Percentiles rank a stretch among this genome's conserved stretches.
These are phyloP conservation scores for Phytophthora boehmeriae DNA, from an alignment of 352 stramenopile species.

Conservation along the genomic window DNA sequence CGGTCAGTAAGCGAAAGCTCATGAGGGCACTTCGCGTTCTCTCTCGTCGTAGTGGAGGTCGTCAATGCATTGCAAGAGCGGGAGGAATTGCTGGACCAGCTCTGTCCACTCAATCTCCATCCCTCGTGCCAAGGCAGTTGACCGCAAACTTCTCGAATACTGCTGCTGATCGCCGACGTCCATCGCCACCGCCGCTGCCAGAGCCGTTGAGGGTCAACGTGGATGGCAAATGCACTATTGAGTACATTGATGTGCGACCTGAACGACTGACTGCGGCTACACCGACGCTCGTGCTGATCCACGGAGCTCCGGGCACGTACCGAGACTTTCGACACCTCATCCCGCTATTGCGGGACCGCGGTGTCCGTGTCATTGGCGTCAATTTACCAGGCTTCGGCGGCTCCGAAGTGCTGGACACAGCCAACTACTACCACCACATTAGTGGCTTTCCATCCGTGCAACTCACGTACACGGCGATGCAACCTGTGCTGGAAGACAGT, in stretches of 20 bases:
- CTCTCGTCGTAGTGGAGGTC: constrained; percentile 5
- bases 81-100: neutral
- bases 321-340: constrained; percentile 71
- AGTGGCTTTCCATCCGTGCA: constrained; percentile 38
- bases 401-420: constrained; percentile 42
- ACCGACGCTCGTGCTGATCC: constrained; percentile 63
- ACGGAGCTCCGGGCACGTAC: constrained; percentile 69
- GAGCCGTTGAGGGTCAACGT: constrained; percentile 33
- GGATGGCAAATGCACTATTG: constrained; percentile 48
- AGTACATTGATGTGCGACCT: constrained; percentile 45
- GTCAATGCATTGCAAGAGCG: constrained; percentile 1
- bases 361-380: constrained; percentile 59
- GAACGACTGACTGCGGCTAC: constrained; percentile 9
- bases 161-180: constrained; percentile 9
- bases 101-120: neutral
- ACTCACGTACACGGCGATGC: constrained; percentile 49
- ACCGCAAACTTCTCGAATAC: constrained; percentile 4
- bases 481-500: constrained; percentile 32
- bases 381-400: constrained; percentile 69
- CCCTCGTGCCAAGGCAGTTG: neutral
- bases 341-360: constrained; percentile 42
- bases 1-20: neutral
- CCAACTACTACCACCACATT: constrained; percentile 51
- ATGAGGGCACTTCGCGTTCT: constrained; percentile 17
- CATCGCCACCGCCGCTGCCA: constrained; percentile 31